Evolutionary conservation across 495 filamentous ascomycete species (phyloP).

Genomic region (Pseudomonodictys pantanalensis): DNA sequence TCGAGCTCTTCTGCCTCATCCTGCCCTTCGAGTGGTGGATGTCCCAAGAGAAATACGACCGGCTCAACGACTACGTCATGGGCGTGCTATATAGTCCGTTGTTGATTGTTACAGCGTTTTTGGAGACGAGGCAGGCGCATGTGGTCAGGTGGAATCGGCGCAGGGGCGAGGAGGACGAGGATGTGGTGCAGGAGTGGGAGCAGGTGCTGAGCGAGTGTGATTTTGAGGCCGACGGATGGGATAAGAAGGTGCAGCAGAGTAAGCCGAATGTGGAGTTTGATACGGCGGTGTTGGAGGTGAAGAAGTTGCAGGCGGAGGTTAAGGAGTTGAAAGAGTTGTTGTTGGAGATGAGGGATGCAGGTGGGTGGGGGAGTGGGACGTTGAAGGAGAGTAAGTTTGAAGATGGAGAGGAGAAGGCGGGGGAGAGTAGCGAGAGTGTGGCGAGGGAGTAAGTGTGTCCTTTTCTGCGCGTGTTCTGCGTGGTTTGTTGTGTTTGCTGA

Average conservation of each 20-base stretch:
- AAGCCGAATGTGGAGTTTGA: slow-evolving; percentile 77
- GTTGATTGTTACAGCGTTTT: slow-evolving; percentile 69
- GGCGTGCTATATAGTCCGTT: slow-evolving; percentile 79
- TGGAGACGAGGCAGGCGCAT: slow-evolving; percentile 69
- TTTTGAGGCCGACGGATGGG: slow-evolving; percentile 78
- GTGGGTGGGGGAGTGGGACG: slow-evolving; percentile 22
- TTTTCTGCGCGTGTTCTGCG: no score
- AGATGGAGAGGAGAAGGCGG: neutral
- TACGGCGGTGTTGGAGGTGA: slow-evolving; percentile 63
- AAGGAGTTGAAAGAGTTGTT: slow-evolving; percentile 63
- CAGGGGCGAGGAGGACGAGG: slow-evolving; percentile 85
- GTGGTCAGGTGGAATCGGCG: slow-evolving; percentile 68
- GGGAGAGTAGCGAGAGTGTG: slow-evolving; percentile 17
- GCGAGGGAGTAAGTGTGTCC: neutral
- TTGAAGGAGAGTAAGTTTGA: slow-evolving; percentile 17
- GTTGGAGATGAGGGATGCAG: slow-evolving; percentile 40
- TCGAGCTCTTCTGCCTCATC: slow-evolving; percentile 78
- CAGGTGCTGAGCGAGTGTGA: slow-evolving; percentile 68
- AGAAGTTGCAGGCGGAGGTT: slow-evolving; percentile 66
- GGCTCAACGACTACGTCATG: slow-evolving; percentile 85
- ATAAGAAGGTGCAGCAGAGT: slow-evolving; percentile 65
- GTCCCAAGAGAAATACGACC: slow-evolving; percentile 61
- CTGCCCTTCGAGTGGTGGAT: slow-evolving; percentile 97
- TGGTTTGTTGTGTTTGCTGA: neutral
- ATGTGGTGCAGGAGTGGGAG: slow-evolving; percentile 89